These are phyloP conservation scores for Pichia nakasei DNA, from an alignment of 805 yeast genomes.

Conservation along the genomic window DNA sequence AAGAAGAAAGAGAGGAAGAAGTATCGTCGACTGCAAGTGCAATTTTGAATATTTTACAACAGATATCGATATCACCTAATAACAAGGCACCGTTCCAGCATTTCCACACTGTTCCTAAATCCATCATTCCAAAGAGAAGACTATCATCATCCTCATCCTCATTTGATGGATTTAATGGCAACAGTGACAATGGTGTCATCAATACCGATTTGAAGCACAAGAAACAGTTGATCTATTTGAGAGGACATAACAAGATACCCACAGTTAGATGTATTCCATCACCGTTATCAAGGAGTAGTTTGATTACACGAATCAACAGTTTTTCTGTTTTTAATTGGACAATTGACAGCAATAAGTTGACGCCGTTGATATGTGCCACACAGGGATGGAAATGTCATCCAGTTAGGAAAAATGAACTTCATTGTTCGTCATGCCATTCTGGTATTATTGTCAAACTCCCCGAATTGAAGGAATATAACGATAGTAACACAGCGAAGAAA, in stretches of 20 bases:
- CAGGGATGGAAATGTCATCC: conserved; percentile 46
- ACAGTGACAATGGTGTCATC: neutral
- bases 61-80: conserved; percentile 10
- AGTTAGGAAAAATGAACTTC: conserved; percentile 24
- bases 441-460: conserved; percentile 19
- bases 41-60: conserved; percentile 9
- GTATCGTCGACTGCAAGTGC: conserved; percentile 10
- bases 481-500: neutral
- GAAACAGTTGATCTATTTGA: conserved; percentile 4
- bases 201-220: neutral
- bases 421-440: conserved; percentile 28
- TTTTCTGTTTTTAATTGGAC: conserved; percentile 42
- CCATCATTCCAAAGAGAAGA: conserved; percentile 4
- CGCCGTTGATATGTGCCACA: conserved; percentile 40
- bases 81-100: conserved; percentile 4
- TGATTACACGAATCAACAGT: conserved; percentile 35
- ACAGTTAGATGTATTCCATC: conserved; percentile 2
- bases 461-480: conserved; percentile 1
- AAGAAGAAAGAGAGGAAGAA: neutral
- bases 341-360: conserved; percentile 25
- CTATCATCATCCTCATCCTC: conserved; percentile 13
- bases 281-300: conserved; percentile 12
- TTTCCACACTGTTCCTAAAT: conserved; percentile 5
- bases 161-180: conserved; percentile 13
- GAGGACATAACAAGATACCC: conserved; percentile 3